Evolutionary conservation across 1,284 basidiomycete species (phyloP).

Genomic region (Pulchroboletus neoregius): DNA sequence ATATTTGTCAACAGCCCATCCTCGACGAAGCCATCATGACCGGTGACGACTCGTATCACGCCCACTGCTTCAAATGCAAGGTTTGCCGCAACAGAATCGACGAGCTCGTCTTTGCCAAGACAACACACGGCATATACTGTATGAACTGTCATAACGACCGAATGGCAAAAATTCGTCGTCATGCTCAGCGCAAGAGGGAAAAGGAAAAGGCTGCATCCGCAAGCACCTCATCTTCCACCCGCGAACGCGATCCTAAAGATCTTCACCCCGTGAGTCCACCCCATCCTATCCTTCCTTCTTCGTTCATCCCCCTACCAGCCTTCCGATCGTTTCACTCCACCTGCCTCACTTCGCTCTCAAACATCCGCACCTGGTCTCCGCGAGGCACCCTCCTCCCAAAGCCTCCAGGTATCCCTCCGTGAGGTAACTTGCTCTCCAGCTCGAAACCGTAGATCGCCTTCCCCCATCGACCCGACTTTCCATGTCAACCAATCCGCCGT

Average conservation of each 20-base stretch:
- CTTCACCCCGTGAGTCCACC: constrained; percentile 36
- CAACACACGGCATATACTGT: constrained; percentile 97
- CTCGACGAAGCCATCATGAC: constrained; percentile 99
- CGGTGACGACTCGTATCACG: constrained; percentile 97
- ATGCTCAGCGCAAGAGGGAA: constrained; percentile 76
- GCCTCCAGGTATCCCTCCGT: constrained; percentile 14
- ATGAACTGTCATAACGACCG: constrained; percentile 98
- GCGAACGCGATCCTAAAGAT: constrained; percentile 41
- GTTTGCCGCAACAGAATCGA: constrained; percentile 94
- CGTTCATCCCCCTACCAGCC: constrained; percentile 9
- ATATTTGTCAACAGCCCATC: constrained; percentile 86
- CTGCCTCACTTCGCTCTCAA: constrained; percentile 23
- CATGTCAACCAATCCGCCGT: constrained; percentile 1
- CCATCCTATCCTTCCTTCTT: neutral
- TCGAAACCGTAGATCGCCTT: constrained; percentile 14
- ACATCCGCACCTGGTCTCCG: constrained; percentile 21
- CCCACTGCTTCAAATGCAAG: constrained; percentile 97
- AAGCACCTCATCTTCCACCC: constrained; percentile 42
- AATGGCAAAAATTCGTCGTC: constrained; percentile 85
- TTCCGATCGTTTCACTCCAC: constrained; percentile 8
- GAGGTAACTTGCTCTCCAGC: constrained; percentile 5
- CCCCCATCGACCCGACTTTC: constrained; percentile 10
- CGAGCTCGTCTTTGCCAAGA: constrained; percentile 98
- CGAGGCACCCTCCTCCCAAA: constrained; percentile 28
- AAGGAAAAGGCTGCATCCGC: constrained; percentile 39